phyloP scores from a whole-genome alignment of 225 moss, liverwort and hornwort species.

The Anthoceros angustus region DNA sequence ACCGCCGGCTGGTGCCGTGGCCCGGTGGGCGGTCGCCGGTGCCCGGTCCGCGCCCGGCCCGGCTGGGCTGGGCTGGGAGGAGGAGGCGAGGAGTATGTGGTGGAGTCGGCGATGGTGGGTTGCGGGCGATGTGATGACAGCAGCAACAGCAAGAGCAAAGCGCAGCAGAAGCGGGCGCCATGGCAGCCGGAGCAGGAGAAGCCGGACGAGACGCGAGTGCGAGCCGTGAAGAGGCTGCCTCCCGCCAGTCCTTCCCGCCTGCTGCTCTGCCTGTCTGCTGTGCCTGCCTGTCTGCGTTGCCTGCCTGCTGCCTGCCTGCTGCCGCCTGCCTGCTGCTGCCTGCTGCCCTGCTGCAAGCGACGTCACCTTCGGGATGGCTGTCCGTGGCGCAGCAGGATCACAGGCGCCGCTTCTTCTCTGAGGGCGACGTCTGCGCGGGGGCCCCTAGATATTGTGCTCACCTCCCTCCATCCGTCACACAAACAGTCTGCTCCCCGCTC shows the following conservation, averaged over 20 bases:
- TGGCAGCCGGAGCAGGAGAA: too few species aligned
- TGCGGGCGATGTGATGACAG: too few species aligned
- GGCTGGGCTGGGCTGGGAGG: too few species aligned
- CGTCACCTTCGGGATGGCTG: slow-evolving; percentile 6
- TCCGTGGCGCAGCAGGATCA: slow-evolving; percentile 5
- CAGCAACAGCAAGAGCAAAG: too few species aligned
- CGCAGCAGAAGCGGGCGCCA: too few species aligned
- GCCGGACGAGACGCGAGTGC: too few species aligned
- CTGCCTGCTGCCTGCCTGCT: background rate
- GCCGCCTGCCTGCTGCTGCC: background rate
- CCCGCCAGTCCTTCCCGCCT: background rate
- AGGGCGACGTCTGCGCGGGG: slow-evolving; percentile 4
- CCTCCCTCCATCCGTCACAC: slow-evolving; percentile 6
- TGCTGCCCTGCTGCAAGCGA: background rate
- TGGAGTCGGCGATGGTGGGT: too few species aligned
- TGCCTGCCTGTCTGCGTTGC: background rate
- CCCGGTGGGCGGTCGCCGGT: too few species aligned
- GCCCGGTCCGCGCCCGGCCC: too few species aligned
- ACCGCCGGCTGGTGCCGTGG: too few species aligned
- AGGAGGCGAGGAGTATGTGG: too few species aligned
- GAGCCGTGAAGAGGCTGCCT: background rate
- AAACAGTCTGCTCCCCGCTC: background rate
- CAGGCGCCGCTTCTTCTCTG: slow-evolving; percentile 3
- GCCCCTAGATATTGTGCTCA: slow-evolving; percentile 4
- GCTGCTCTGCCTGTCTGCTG: background rate